phyloP scores from a whole-genome alignment of 2,329 filamentous ascomycete genomes.

The Cladosporium sp. region DNA sequence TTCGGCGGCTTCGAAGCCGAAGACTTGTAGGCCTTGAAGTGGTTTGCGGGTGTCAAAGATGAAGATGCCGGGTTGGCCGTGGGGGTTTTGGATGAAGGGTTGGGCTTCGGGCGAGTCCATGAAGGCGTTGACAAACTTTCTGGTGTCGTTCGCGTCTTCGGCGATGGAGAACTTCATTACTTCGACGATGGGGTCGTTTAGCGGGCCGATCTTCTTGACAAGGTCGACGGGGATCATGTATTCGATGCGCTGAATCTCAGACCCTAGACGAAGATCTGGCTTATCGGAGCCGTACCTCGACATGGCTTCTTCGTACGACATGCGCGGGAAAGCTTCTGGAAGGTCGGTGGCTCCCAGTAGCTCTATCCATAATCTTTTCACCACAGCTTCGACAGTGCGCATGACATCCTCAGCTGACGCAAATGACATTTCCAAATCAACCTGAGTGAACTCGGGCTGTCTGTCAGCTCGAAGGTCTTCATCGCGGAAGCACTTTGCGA shows the following conservation, averaged over 20 bases:
- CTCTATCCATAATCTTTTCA: slow-evolving; percentile 56
- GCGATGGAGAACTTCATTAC: slow-evolving; percentile 66
- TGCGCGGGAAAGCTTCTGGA: slow-evolving; percentile 53
- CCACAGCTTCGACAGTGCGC: slow-evolving; percentile 54
- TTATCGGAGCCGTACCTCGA: slow-evolving; percentile 82
- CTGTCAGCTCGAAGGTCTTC: slow-evolving; percentile 90
- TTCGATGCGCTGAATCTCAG: slow-evolving; percentile 64
- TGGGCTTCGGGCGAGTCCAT: slow-evolving; percentile 64
- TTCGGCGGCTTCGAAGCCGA: slow-evolving; percentile 71
- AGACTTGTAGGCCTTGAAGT: slow-evolving; percentile 71
- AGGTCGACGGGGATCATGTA: slow-evolving; percentile 64
- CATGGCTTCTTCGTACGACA: slow-evolving; percentile 79
- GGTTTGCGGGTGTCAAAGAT: slow-evolving; percentile 73
- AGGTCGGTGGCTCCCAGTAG: slow-evolving; percentile 48
- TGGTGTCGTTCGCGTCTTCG: slow-evolving; percentile 54
- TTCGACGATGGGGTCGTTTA: slow-evolving; percentile 71
- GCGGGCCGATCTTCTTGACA: slow-evolving; percentile 69
- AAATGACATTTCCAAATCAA: slow-evolving; percentile 93
- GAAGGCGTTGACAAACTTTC: slow-evolving; percentile 66
- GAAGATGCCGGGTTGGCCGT: slow-evolving; percentile 79
- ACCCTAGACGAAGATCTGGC: slow-evolving; percentile 78
- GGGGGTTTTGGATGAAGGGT: slow-evolving; percentile 65
- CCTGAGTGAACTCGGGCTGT: slow-evolving; percentile 95
- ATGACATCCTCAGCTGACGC: slow-evolving; percentile 71
- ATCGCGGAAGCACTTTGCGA: slow-evolving; percentile 92